phyloP scores from a whole-genome alignment of 176 grass and related monocot genomes.

The Cenchrus fungigraminus region DNA sequence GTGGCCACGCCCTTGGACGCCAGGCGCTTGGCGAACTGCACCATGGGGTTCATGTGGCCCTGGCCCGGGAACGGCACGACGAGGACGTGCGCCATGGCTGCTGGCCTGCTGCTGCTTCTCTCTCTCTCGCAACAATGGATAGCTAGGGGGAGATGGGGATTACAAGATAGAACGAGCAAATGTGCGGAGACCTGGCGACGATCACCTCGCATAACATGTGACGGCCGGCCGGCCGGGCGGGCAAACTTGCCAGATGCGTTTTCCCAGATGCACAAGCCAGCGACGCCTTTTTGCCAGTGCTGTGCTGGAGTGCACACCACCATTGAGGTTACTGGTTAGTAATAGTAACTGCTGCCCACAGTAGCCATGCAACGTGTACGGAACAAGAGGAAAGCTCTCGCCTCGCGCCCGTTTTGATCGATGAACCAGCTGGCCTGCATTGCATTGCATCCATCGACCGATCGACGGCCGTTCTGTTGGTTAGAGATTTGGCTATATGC shows the following conservation, averaged over 20 bases:
- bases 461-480: too few relatives aligned
- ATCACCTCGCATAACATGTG: too few relatives aligned
- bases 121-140: background rate
- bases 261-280: too few relatives aligned
- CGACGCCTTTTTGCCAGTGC: too few relatives aligned
- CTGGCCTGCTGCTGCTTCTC: background rate
- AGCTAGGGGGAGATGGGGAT: too few relatives aligned
- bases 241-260: too few relatives aligned
- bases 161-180: too few relatives aligned
- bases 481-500: too few relatives aligned
- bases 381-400: background rate
- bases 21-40: conserved; percentile 60
- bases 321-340: background rate
- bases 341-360: background rate
- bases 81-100: conserved; percentile 52
- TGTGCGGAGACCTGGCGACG: too few relatives aligned
- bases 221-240: too few relatives aligned
- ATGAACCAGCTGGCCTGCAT: background rate
- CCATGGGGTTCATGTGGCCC: conserved; percentile 79
- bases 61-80: conserved; percentile 66
- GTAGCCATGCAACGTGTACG: background rate
- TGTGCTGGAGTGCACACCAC: background rate
- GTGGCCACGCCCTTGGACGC: conserved; percentile 51
- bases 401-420: background rate
- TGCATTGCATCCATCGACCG: too few relatives aligned